Evolutionary conservation across 2,329 filamentous ascomycete genomes (phyloP), one percentile per base, ranked within the genome.

Genomic region (Aspergillus latus): DNA sequence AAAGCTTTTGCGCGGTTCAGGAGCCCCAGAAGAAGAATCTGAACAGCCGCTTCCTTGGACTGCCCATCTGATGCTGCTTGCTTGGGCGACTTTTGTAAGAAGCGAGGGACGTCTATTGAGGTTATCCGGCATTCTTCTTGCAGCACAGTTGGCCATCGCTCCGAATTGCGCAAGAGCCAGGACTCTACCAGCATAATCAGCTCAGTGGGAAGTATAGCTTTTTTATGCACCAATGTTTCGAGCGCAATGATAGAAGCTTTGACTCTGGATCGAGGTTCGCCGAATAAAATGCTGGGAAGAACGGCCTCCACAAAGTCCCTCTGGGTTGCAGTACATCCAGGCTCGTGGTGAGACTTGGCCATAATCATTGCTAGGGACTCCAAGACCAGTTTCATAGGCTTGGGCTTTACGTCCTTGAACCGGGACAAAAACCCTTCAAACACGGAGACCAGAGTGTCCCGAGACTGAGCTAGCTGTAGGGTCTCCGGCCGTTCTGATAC

Each of bases 371-470:
- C 66, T 54, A 79, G 55, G n/a, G 74, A 73, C 50, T 69, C 65
- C 48, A 80, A 58, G 1, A 80, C 67, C 56, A 78, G 75, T 60
- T 74, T 75, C 64, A 79, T 70, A 21, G 76, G 72, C 63, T 77
- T 79, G 21, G 73, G 70, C 49, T 74, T 76, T 6, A 71, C 67
- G 59, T 75, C 73, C 56, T 76, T 73, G 60, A 73, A 78, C 32
- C 72, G 71, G 54, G 65, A 66, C 50, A 78, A 63, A 44, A 70
- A 75, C 29, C 73, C 64, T 16, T 75, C 68, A 50, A 78, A 77
- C 13, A 74, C 65, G 21, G 70, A 63, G 16, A 72, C 58, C 77
- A 77, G 80, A 29, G 64, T 70, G 13, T 68, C 62, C 5, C 67
- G 48, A 3, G 71, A 74, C 2, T 69, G 59, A 28, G 64, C 68